These are phyloP conservation scores for Musa balbisiana DNA, from an alignment of 202 grass and related monocot species.

Conservation along the genomic window DNA sequence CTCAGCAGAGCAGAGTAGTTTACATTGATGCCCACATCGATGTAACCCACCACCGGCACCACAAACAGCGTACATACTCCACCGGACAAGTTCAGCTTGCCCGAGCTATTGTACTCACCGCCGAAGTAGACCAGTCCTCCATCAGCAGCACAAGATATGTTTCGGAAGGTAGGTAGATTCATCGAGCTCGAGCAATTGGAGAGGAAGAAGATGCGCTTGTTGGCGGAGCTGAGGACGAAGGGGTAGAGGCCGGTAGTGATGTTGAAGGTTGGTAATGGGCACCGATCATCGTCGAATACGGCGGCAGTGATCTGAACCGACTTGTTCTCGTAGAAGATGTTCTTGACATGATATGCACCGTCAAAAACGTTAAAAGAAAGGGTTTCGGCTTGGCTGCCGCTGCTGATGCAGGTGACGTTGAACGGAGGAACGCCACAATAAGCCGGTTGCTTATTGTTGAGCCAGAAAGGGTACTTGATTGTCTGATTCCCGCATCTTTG, in stretches of 20 bases:
- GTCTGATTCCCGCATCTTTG: not conserved
- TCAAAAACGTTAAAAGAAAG: not conserved
- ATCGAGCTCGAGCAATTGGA: not conserved
- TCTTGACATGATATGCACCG: not conserved
- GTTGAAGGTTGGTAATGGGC: not conserved
- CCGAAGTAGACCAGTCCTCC: not conserved
- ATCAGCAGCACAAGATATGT: not conserved
- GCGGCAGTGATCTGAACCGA: not conserved
- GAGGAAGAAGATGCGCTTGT: slow-evolving; percentile 11
- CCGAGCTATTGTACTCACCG: not conserved
- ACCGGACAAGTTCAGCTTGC: not conserved
- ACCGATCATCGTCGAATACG: not conserved
- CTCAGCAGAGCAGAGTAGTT: not conserved
- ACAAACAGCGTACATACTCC: not conserved
- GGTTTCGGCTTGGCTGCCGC: not conserved
- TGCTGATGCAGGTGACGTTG: not conserved
- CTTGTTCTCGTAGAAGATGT: not conserved
- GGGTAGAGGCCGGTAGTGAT: not conserved
- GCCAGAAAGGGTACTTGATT: not conserved
- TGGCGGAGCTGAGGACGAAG: not conserved
- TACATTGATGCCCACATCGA: too few relatives aligned
- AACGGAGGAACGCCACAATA: not conserved
- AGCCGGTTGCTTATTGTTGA: not conserved
- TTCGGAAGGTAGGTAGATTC: not conserved
- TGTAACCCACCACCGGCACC: not conserved